Conservation (phyloP, 495 filamentous ascomycete species). For the Penicillium tannophilum region DNA sequence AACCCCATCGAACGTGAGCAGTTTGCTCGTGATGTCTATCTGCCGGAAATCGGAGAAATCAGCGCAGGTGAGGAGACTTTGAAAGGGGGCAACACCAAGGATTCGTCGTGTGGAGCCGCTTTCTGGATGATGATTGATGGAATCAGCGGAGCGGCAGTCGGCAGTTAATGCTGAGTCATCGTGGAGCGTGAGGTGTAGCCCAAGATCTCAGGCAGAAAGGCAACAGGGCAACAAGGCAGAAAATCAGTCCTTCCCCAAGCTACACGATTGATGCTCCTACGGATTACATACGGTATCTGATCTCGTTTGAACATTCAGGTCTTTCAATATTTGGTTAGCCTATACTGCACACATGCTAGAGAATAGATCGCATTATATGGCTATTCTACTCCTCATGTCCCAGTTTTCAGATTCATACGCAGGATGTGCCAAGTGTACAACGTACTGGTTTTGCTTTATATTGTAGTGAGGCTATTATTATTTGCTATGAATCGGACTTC, state of each 20-base stretch:
- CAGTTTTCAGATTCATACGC: too few species aligned
- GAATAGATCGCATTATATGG: too few species aligned
- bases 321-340: too few species aligned
- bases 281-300: too few species aligned
- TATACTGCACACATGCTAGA: too few species aligned
- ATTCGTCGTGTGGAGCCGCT: slow-evolving; percentile 4
- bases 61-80: slow-evolving; percentile 6
- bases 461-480: too few species aligned
- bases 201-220: neutral
- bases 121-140: slow-evolving; percentile 1
- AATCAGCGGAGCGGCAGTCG: slow-evolving; percentile 5
- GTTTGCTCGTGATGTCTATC: slow-evolving; percentile 25
- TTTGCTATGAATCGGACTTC: neutral
- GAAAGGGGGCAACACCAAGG: slow-evolving; percentile 5
- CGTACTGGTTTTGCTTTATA: too few species aligned
- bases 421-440: too few species aligned
- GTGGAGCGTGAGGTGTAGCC: neutral
- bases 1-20: slow-evolving; percentile 32
- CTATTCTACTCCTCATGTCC: too few species aligned
- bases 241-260: neutral
- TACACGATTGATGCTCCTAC: too few species aligned
- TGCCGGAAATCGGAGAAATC: slow-evolving; percentile 54
- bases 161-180: slow-evolving; percentile 6
- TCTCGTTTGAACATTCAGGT: too few species aligned
- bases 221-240: neutral